phyloP scores from a whole-genome alignment of 1,284 basidiomycete genomes.

The Ceratobasidium sp. region DNA sequence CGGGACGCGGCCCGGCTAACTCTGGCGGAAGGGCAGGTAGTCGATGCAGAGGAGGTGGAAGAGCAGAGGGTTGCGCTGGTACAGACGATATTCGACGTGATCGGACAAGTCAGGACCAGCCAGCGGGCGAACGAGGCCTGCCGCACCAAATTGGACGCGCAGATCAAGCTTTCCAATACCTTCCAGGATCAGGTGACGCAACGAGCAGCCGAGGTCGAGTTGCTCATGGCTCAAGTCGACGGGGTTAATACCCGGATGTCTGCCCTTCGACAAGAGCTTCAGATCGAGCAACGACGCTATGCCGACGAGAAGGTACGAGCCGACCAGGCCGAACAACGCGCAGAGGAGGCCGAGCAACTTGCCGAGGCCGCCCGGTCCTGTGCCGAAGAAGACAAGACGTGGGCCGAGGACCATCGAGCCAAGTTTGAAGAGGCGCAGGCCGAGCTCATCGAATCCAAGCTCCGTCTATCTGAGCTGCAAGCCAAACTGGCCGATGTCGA shows the following conservation, averaged over 20 bases:
- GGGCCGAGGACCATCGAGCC: slow-evolving; percentile 18
- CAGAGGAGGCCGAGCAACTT: slow-evolving; percentile 10
- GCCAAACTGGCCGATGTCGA: slow-evolving; percentile 3
- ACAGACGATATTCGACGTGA: neutral
- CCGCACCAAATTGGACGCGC: neutral
- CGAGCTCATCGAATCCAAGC: slow-evolving; percentile 18
- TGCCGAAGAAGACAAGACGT: slow-evolving; percentile 21
- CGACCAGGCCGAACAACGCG: slow-evolving; percentile 29
- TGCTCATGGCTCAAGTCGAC: slow-evolving; percentile 31
- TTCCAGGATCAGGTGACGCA: slow-evolving; percentile 10
- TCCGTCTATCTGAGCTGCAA: slow-evolving; percentile 5
- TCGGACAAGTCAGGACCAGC: slow-evolving; percentile 9
- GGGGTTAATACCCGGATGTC: slow-evolving; percentile 28
- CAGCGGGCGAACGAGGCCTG: neutral
- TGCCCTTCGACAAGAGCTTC: slow-evolving; percentile 31
- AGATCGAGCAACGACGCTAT: slow-evolving; percentile 14
- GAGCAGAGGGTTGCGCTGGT: slow-evolving; percentile 15
- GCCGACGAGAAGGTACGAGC: slow-evolving; percentile 21
- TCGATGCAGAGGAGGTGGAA: slow-evolving; percentile 1
- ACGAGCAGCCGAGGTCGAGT: slow-evolving; percentile 15
- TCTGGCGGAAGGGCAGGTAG: slow-evolving; percentile 14
- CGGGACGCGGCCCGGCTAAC: slow-evolving; percentile 34
- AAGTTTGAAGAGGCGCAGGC: slow-evolving; percentile 18
- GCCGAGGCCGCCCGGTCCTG: neutral
- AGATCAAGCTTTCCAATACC: neutral